A percentile compares a stretch with the other conserved stretches of the same genome.
phyloP scores from a whole-genome alignment of 2,329 filamentous ascomycete genomes.

The Teratosphaeria viscida region DNA sequence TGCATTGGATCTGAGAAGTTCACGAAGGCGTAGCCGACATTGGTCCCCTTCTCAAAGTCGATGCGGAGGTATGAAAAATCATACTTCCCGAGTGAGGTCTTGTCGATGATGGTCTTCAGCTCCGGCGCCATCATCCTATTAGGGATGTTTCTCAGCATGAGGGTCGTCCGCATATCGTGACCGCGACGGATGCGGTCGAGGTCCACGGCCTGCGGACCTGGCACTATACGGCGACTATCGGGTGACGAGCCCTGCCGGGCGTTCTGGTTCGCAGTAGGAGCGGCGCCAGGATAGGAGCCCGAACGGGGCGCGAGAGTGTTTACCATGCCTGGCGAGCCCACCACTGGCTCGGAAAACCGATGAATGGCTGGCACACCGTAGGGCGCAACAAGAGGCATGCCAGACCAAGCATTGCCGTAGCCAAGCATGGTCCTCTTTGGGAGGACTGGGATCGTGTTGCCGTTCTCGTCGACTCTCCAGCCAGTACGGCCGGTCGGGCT shows the following conservation, averaged over 20 bases:
- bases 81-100: conserved; percentile 69
- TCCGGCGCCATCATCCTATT: conserved; percentile 63
- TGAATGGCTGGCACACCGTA: background rate
- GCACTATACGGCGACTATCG: background rate
- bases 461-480: conserved; percentile 10
- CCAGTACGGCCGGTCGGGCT: conserved; percentile 22
- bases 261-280: conserved; percentile 4
- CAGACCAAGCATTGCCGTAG: background rate
- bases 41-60: conserved; percentile 41
- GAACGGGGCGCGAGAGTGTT: background rate
- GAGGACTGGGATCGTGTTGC: background rate
- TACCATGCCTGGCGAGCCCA: background rate
- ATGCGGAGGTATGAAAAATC: conserved; percentile 95
- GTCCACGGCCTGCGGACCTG: conserved; percentile 29
- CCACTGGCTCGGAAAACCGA: background rate
- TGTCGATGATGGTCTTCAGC: conserved; percentile 69
- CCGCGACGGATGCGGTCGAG: conserved; percentile 30
- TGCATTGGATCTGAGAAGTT: conserved; percentile 76
- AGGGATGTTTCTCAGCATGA: conserved; percentile 92
- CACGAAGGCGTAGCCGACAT: conserved; percentile 94
- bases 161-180: conserved; percentile 39
- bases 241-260: background rate
- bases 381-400: background rate
- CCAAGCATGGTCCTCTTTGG: background rate
- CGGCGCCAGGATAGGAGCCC: background rate